Evolutionary conservation across 1,284 basidiomycete species (phyloP), one percentile per base, ranked within the genome.

Genomic region (Melampsora americana): DNA sequence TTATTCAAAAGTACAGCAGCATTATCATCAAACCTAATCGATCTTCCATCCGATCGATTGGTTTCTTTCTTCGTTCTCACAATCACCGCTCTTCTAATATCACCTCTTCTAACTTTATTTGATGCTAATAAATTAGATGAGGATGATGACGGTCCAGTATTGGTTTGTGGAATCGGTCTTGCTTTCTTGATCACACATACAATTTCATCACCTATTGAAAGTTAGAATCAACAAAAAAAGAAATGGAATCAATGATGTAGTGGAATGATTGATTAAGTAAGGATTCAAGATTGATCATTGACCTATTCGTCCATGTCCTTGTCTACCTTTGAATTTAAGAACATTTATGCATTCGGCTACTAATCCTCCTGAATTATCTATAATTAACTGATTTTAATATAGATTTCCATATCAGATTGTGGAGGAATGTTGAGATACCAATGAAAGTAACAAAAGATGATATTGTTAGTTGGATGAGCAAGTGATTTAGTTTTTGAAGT

Each of bases 291-390:
- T 39, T 16, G 9, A 2, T 60, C 12, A 83, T 84, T 78, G 75
- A 87, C 87, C 87, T 71, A 87, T 85, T 30, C 84, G 83, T 5
- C 82, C 96, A 88, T 85, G 92, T 87, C 88, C 93, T 61, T 82
- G 82, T 87, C 85, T 92, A 53, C 84, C 92, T 85, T 97, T 98
- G 84, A 92, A 90, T 84, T 97, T 96, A 77, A 98, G 87, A 28
- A 99, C 90, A 83, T 99, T 97, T 83, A 99, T 93, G 81, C 95
- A 96, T 86, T 98, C 95, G 56, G 95, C 91, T 77, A 96, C 86
- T 78, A 98, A 86, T 1, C 92, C 95, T 75, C 95, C 95, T n/a
- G 95, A 95, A 85, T 99, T 99, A 87, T 98, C 95, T 83, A 98
- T 96, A 80, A 95, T 90, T 20, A 74, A 32, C 70, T 72, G 60